Conservation (phyloP, 176 grass and related monocot species). For the Aegilops tauschii region DNA sequence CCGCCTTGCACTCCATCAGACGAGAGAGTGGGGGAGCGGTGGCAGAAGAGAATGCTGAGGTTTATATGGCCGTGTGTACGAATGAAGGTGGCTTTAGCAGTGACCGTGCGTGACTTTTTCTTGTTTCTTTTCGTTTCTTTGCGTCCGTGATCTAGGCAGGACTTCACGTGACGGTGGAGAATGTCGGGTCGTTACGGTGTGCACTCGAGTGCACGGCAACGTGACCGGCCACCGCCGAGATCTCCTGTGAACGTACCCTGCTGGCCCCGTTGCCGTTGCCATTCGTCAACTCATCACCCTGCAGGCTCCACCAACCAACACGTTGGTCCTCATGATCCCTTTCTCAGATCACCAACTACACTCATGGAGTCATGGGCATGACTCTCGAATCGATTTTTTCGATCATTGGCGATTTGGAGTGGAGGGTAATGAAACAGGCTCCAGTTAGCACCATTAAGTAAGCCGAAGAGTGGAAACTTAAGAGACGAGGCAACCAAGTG, state of each 20-base stretch:
- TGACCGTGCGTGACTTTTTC: not conserved
- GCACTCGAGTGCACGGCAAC: conserved; percentile 18
- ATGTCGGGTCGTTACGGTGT: conserved; percentile 17
- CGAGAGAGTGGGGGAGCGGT: not conserved
- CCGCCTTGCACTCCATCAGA: conserved; percentile 12
- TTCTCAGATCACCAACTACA: not conserved
- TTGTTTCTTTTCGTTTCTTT: not conserved
- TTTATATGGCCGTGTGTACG: too few species aligned
- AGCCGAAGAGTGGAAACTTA: too few species aligned
- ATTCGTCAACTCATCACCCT: not conserved
- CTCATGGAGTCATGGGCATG: not conserved
- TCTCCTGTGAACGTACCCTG: not conserved
- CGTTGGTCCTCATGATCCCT: not conserved
- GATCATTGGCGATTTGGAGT: too few species aligned
- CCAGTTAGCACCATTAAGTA: too few species aligned
- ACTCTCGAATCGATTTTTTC: too few species aligned
- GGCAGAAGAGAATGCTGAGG: not conserved
- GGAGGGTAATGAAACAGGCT: too few species aligned
- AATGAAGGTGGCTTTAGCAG: too few species aligned
- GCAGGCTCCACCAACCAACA: not conserved
- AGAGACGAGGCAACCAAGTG: too few species aligned
- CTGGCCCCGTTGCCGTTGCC: not conserved
- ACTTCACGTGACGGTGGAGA: conserved; percentile 15
- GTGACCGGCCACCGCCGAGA: conserved; percentile 3
- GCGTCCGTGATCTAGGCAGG: conserved; percentile 6